Evolutionary conservation across 2,329 filamentous ascomycete species (phyloP).

Genomic region (Colletotrichum abscissum): DNA sequence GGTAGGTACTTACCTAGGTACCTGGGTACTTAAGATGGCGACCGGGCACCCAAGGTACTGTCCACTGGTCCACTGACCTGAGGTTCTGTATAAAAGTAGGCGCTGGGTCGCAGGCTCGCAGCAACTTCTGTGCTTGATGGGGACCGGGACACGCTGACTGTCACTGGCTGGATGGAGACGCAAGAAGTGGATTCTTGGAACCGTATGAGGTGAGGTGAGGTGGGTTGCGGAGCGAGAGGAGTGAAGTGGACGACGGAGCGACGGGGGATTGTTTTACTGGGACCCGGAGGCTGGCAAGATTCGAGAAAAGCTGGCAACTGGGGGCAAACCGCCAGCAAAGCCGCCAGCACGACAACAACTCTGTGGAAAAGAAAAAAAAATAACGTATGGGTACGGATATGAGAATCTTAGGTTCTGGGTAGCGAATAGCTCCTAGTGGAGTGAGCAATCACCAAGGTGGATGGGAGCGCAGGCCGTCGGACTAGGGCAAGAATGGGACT

Average conservation of each 20-base stretch:
- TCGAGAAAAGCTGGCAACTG: neutral
- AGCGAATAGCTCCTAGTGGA: neutral
- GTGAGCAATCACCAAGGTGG: neutral
- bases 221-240: neutral
- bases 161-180: slow-evolving; percentile 10
- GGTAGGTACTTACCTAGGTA: neutral
- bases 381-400: too few species aligned
- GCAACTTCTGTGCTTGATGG: slow-evolving; percentile 8
- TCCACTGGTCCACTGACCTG: neutral
- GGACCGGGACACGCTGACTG: neutral
- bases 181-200: neutral
- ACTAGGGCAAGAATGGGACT: neutral
- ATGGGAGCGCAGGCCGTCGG: neutral
- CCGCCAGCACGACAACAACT: neutral
- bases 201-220: neutral
- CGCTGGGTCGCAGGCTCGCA: neutral
- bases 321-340: neutral
- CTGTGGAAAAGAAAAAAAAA: neutral
- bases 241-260: neutral
- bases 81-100: neutral
- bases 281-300: neutral
- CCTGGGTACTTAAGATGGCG: neutral
- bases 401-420: too few species aligned
- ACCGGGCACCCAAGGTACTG: neutral
- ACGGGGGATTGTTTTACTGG: slow-evolving; percentile 1